Evolutionary conservation across 495 filamentous ascomycete species (phyloP).

Genomic region (Neurospora sp.): DNA sequence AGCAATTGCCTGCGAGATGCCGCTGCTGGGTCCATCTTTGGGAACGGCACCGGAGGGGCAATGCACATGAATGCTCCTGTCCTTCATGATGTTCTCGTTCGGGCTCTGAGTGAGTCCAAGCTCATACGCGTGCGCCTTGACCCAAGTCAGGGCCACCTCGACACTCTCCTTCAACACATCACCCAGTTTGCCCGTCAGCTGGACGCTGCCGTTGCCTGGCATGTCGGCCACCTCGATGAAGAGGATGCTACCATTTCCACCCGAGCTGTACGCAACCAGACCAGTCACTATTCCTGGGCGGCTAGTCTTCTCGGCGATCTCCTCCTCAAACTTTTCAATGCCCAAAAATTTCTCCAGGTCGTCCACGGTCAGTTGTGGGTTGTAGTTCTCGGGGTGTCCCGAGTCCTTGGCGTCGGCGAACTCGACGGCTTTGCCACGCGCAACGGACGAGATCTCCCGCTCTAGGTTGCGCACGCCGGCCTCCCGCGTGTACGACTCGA

Average conservation of each 20-base stretch:
- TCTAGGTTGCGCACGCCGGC: constrained; percentile 96
- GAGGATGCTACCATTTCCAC: constrained; percentile 89
- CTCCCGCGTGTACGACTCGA: constrained; percentile 92
- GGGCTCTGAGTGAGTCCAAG: constrained; percentile 73
- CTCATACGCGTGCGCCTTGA: constrained; percentile 90
- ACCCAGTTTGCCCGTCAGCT: constrained; percentile 97
- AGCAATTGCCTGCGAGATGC: constrained; percentile 87
- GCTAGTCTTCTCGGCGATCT: constrained; percentile 80
- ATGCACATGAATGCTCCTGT: constrained; percentile 89
- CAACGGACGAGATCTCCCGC: constrained; percentile 88
- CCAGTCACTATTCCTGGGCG: constrained; percentile 94
- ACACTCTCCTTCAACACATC: constrained; percentile 96
- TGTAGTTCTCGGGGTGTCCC: constrained; percentile 60
- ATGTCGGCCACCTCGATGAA: constrained; percentile 98
- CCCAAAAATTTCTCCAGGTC: constrained; percentile 89
- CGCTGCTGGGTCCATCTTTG: constrained; percentile 83
- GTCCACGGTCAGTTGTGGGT: constrained; percentile 57
- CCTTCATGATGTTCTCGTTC: constrained; percentile 91
- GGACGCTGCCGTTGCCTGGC: constrained; percentile 85
- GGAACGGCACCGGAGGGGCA: constrained; percentile 92
- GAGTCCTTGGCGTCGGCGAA: constrained; percentile 80
- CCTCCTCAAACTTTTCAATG: constrained; percentile 89
- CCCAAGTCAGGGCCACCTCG: constrained; percentile 90
- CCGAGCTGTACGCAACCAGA: constrained; percentile 89
- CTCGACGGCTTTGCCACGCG: constrained; percentile 90